These are phyloP conservation scores for Atkinsonella texensis DNA, from an alignment of 2,329 filamentous ascomycete genomes.

Conservation along the genomic window DNA sequence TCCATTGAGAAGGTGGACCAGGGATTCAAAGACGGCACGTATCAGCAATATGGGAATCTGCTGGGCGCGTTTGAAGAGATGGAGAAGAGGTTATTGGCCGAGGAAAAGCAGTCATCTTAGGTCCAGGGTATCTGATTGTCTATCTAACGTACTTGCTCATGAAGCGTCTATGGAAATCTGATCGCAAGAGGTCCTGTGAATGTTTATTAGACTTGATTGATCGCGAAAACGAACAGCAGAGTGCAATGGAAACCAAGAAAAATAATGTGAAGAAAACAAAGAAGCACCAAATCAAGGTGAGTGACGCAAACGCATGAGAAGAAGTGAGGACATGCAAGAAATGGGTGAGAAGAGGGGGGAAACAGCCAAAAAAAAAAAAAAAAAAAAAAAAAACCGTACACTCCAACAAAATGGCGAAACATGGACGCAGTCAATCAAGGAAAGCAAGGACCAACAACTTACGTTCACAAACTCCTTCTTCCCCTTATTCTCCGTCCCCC, in stretches of 20 bases:
- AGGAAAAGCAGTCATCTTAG: constrained; percentile 12
- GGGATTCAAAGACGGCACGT: constrained; percentile 65
- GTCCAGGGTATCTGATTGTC: constrained; percentile 13
- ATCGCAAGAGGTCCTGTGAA: constrained; percentile 66
- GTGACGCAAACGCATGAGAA: no score
- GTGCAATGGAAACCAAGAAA: neutral
- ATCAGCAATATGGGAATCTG: constrained; percentile 66
- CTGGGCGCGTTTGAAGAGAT: constrained; percentile 65
- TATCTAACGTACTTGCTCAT: constrained; percentile 63
- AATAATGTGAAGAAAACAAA: no score
- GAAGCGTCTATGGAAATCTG: constrained; percentile 95
- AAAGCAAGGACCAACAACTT: constrained; percentile 20
- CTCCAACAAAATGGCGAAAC: no score
- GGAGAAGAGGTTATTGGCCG: constrained; percentile 51
- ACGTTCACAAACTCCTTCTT: constrained; percentile 95
- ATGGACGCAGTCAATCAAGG: neutral
- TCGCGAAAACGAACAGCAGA: neutral
- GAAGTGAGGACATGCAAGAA: no score
- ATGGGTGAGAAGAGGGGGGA: neutral
- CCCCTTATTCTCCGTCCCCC: constrained; percentile 84
- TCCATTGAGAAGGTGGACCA: constrained; percentile 73
- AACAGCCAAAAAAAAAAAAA: no score
- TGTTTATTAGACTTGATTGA: no score
- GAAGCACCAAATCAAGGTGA: no score
- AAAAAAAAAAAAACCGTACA: neutral